Evolutionary conservation across 352 stramenopile genomes (phyloP).

Genomic region (Globisporangium spinosum): DNA sequence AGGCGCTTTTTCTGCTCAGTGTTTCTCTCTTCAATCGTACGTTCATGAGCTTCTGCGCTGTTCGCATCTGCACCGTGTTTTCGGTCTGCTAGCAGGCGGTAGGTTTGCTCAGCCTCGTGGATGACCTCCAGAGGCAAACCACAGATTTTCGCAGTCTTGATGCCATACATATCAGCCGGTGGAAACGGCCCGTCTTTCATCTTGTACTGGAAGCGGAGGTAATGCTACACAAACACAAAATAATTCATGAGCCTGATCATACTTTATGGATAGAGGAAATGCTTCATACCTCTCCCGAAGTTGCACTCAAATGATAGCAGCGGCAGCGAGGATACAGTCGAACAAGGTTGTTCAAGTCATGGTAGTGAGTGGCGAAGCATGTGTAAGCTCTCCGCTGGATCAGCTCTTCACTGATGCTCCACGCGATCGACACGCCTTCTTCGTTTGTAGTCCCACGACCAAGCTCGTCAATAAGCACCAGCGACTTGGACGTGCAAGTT

Average conservation of each 20-base stretch:
- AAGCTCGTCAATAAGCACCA: conserved; percentile 91
- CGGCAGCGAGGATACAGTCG: conserved; percentile 60
- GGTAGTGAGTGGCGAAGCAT: conserved; percentile 91
- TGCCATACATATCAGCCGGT: conserved; percentile 69
- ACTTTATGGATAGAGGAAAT: not conserved
- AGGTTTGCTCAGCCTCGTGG: conserved; percentile 46
- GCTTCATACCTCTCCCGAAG: conserved; percentile 36
- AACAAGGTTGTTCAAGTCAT: conserved; percentile 61
- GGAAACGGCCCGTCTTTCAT: conserved; percentile 66
- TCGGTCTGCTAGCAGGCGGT: conserved; percentile 26
- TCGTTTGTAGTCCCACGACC: conserved; percentile 87
- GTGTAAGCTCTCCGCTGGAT: conserved; percentile 66
- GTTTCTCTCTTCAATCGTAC: conserved; percentile 13
- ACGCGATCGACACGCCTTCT: conserved; percentile 88
- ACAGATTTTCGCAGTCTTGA: conserved; percentile 72
- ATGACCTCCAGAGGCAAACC: conserved; percentile 66
- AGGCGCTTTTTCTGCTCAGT: conserved; percentile 43
- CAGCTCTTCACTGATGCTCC: conserved; percentile 83
- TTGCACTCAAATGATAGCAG: conserved; percentile 67
- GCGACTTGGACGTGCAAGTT: conserved; percentile 50
- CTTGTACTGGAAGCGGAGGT: conserved; percentile 54
- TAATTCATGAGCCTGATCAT: not conserved
- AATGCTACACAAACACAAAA: conserved; percentile 31
- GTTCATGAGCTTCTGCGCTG: conserved; percentile 14
- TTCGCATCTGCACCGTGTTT: conserved; percentile 21